Percentiles rank a stretch among this genome's conserved stretches.
phyloP scores from a whole-genome alignment of 2,329 filamentous ascomycete genomes.

The Sordariomycetes sp. region DNA sequence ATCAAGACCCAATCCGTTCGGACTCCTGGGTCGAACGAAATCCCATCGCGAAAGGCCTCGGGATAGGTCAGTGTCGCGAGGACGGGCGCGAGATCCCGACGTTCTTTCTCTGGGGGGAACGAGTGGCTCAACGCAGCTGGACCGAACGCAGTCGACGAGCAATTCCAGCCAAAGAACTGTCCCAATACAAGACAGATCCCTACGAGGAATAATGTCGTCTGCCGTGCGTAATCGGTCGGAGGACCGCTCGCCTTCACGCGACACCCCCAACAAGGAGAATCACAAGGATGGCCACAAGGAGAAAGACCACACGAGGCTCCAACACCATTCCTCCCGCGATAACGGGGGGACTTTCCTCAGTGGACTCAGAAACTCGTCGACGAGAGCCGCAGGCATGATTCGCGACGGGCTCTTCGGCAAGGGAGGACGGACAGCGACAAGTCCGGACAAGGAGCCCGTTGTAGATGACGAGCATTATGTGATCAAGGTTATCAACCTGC shows the following conservation, averaged over 20 bases:
- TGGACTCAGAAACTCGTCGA: slow-evolving; percentile 59
- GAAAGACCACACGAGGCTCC: slow-evolving; percentile 32
- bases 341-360: slow-evolving; percentile 54
- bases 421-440: slow-evolving; percentile 57
- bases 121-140: slow-evolving; percentile 5
- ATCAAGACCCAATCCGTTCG: slow-evolving; percentile 41
- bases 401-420: slow-evolving; percentile 78
- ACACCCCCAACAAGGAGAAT: slow-evolving; percentile 26
- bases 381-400: slow-evolving; percentile 66
- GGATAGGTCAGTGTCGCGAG: slow-evolving; percentile 6
- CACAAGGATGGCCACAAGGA: slow-evolving; percentile 30
- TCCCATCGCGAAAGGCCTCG: slow-evolving; percentile 38
- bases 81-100: background rate
- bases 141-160: slow-evolving; percentile 5
- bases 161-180: slow-evolving; percentile 18
- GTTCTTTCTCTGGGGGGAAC: slow-evolving; percentile 3
- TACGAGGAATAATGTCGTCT: slow-evolving; percentile 54
- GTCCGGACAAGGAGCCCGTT: slow-evolving; percentile 48
- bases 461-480: slow-evolving; percentile 76
- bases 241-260: slow-evolving; percentile 43
- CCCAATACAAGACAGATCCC: slow-evolving; percentile 42
- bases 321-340: slow-evolving; percentile 43
- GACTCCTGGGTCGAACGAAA: slow-evolving; percentile 34
- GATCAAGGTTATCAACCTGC: slow-evolving; percentile 73
- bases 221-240: slow-evolving; percentile 57